A percentile compares a stretch with the other conserved stretches of the same genome.
These are phyloP conservation scores for Ambrosiella beaveri DNA, from an alignment of 2,329 filamentous ascomycete species.

Conservation along the genomic window DNA sequence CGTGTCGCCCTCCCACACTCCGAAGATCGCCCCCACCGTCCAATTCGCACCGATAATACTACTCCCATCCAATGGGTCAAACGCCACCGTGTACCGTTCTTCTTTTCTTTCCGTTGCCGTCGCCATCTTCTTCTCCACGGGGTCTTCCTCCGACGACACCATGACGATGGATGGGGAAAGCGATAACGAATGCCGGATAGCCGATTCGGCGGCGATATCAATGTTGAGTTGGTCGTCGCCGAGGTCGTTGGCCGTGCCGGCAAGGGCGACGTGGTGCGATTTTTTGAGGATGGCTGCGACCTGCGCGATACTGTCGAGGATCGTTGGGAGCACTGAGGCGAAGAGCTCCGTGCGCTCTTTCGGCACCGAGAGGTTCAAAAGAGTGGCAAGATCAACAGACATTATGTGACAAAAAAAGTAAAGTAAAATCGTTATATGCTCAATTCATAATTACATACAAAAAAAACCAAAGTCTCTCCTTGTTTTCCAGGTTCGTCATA, in stretches of 20 bases:
- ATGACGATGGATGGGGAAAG: constrained; percentile 26
- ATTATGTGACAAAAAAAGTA: neutral
- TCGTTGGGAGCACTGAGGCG: constrained; percentile 29
- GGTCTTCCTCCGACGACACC: constrained; percentile 45
- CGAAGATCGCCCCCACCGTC: constrained; percentile 42
- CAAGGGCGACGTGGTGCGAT: constrained; percentile 27
- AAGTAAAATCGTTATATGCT: neutral
- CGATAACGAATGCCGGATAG: constrained; percentile 27
- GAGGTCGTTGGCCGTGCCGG: constrained; percentile 29
- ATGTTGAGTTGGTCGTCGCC: constrained; percentile 44
- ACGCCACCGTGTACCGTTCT: constrained; percentile 40
- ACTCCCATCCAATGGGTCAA: constrained; percentile 46
- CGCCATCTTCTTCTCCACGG: constrained; percentile 27
- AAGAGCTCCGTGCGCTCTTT: constrained; percentile 21
- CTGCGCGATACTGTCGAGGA: constrained; percentile 28
- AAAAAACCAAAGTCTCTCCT: too few relatives aligned
- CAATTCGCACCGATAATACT: constrained; percentile 42
- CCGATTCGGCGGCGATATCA: constrained; percentile 33
- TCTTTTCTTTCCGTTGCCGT: neutral
- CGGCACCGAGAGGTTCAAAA: constrained; percentile 16
- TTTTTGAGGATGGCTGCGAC: constrained; percentile 28
- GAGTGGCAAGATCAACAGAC: constrained; percentile 6
- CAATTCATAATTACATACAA: too few relatives aligned
- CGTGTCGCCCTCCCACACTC: constrained; percentile 36
- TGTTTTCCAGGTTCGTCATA: neutral